Evolutionary conservation across 1,139 yeast genomes (phyloP).

Genomic region (Yamadazyma triangularis): DNA sequence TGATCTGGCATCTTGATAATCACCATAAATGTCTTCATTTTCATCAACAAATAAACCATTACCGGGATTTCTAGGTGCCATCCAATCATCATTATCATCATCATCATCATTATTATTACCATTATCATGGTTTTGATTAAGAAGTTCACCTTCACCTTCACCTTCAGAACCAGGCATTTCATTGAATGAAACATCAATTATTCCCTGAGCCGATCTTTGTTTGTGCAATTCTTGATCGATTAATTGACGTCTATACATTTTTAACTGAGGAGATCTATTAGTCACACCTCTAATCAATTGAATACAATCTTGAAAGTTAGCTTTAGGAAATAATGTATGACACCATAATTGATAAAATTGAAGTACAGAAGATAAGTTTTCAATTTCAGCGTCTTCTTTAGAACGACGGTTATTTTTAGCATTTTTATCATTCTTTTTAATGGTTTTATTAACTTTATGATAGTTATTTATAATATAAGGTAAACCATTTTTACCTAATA

Average conservation of each 20-base stretch:
- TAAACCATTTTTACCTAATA: constrained; percentile 46
- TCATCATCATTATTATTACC: background rate
- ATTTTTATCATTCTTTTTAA: constrained; percentile 25
- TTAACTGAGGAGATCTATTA: constrained; percentile 28
- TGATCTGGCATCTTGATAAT: background rate
- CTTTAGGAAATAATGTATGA: constrained; percentile 73
- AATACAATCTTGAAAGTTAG: constrained; percentile 63
- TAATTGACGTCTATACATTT: constrained; percentile 32
- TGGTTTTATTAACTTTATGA: constrained; percentile 24
- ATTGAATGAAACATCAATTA: constrained; percentile 15
- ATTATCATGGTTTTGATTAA: background rate
- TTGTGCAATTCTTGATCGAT: constrained; percentile 32
- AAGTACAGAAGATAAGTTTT: constrained; percentile 43
- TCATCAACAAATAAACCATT: constrained; percentile 24
- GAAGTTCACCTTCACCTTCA: constrained; percentile 2
- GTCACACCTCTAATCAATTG: constrained; percentile 31
- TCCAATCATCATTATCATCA: constrained; percentile 14
- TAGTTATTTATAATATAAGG: constrained; percentile 41
- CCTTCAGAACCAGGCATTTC: constrained; percentile 1
- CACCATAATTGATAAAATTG: constrained; percentile 83
- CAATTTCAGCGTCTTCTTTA: constrained; percentile 36
- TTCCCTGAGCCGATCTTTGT: constrained; percentile 28
- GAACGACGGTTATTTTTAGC: constrained; percentile 11
- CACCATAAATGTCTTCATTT: constrained; percentile 15
- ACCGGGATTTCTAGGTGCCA: constrained; percentile 1